These are phyloP conservation scores for Fragilariopsis cylindrus DNA, from an alignment of 108 stramenopile species.

Conservation along the genomic window DNA sequence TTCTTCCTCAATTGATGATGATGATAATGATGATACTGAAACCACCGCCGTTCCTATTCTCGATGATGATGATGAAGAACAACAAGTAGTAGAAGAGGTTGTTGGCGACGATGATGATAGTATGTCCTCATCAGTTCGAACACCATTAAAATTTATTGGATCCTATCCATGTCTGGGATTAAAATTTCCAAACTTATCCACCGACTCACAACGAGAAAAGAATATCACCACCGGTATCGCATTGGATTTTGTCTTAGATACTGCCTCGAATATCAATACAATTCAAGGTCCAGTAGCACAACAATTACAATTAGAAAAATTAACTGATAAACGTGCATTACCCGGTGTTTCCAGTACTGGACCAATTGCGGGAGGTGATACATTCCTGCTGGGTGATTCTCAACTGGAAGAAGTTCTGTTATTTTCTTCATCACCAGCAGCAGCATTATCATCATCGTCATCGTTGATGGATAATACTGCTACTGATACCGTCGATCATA, in stretches of 20 bases:
- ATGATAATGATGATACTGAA: too few relatives aligned
- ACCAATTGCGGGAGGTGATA: conserved; percentile 58
- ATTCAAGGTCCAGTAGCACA: conserved; percentile 63
- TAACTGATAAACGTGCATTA: conserved; percentile 48
- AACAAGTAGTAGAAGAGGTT: not conserved
- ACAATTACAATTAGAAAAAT: conserved; percentile 53
- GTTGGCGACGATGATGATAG: not conserved
- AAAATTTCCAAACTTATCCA: conserved; percentile 68
- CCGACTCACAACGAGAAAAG: conserved; percentile 48
- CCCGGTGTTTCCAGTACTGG: conserved; percentile 61
- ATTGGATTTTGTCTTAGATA: conserved; percentile 77
- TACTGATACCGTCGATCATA: too few relatives aligned
- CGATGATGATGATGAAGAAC: not conserved
- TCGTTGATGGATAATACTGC: too few relatives aligned
- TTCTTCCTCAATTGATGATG: too few relatives aligned
- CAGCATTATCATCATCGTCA: not conserved
- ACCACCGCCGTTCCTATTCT: not conserved
- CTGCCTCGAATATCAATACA: conserved; percentile 77
- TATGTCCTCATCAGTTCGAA: conserved; percentile 25
- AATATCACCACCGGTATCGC: conserved; percentile 62
- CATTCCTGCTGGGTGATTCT: conserved; percentile 67
- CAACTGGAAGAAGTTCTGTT: conserved; percentile 48
- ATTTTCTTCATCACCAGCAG: not conserved
- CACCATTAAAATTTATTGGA: conserved; percentile 67
- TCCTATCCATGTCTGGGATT: conserved; percentile 69